These are phyloP conservation scores for Silene noctiflora DNA, from an alignment of 179 eudicot species.

Conservation along the genomic window DNA sequence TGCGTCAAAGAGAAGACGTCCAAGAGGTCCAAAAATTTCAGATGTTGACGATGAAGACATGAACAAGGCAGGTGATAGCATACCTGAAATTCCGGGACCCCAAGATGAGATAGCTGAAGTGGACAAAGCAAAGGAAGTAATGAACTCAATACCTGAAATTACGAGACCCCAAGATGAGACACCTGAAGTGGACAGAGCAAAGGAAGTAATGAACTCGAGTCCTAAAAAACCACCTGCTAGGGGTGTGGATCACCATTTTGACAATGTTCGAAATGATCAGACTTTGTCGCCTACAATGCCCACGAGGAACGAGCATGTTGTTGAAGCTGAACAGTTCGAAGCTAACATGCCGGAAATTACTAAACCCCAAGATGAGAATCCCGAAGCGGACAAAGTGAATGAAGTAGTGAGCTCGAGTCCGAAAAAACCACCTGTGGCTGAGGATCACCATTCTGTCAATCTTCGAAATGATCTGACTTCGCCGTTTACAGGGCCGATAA, in stretches of 20 bases:
- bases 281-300: conserved; percentile 22
- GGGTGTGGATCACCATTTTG: conserved; percentile 50
- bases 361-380: conserved; percentile 32
- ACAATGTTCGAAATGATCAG: conserved; percentile 42
- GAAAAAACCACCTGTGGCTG: conserved; percentile 45
- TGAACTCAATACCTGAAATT: conserved; percentile 29
- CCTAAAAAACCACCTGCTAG: conserved; percentile 41
- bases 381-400: conserved; percentile 21
- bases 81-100: conserved; percentile 29
- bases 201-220: conserved; percentile 41
- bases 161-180: conserved; percentile 33
- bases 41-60: conserved; percentile 28
- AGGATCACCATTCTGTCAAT: conserved; percentile 52
- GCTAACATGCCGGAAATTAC: conserved; percentile 24
- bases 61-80: conserved; percentile 16
- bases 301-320: conserved; percentile 17
- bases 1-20: conserved; percentile 30
- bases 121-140: conserved; percentile 32
- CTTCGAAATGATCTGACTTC: conserved; percentile 37
- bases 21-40: conserved; percentile 47
- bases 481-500: conserved; percentile 20
- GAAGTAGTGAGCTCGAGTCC: conserved; percentile 40
- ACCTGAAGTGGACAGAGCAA: conserved; percentile 33
- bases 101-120: conserved; percentile 40
- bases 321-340: conserved; percentile 14